Conservation (phyloP, 257 asterid genomes). For the Verbena officinalis region DNA sequence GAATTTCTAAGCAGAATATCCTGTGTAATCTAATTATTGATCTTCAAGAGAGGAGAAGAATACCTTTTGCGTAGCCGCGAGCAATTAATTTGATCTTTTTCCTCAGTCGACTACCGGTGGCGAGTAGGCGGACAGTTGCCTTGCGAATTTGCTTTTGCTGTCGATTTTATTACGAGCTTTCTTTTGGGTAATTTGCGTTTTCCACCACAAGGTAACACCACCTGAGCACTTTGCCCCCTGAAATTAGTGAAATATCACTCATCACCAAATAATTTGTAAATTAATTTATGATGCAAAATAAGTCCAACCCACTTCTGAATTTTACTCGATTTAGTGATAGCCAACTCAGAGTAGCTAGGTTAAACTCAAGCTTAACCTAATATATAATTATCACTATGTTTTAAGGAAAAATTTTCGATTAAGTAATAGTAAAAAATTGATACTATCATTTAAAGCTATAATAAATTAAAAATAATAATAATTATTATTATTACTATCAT, state of each 20-base stretch:
- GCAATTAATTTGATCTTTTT: background rate
- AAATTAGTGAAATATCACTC: background rate
- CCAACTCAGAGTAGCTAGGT: too few relatives aligned
- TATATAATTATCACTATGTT: too few relatives aligned
- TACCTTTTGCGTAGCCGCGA: constrained; percentile 21
- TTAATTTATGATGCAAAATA: too few relatives aligned
- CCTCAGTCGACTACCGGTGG: constrained; percentile 27
- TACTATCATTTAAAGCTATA: too few relatives aligned
- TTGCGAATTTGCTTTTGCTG: constrained; percentile 9
- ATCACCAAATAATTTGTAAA: background rate
- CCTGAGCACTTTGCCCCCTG: background rate
- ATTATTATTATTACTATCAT: too few relatives aligned
- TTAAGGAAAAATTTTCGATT: too few relatives aligned
- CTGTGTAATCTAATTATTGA: background rate
- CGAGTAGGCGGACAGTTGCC: constrained; percentile 24
- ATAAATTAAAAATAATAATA: too few relatives aligned
- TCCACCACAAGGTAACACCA: background rate
- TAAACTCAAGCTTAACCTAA: too few relatives aligned
- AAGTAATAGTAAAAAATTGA: too few relatives aligned
- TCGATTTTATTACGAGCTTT: constrained; percentile 1
- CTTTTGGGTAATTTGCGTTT: background rate
- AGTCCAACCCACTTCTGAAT: too few relatives aligned
- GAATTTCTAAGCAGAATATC: background rate
- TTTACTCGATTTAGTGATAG: too few relatives aligned
- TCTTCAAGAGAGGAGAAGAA: constrained; percentile 5